These are phyloP conservation scores for Niveomyces coronatus DNA, from an alignment of 2,329 filamentous ascomycete species.

Conservation along the genomic window DNA sequence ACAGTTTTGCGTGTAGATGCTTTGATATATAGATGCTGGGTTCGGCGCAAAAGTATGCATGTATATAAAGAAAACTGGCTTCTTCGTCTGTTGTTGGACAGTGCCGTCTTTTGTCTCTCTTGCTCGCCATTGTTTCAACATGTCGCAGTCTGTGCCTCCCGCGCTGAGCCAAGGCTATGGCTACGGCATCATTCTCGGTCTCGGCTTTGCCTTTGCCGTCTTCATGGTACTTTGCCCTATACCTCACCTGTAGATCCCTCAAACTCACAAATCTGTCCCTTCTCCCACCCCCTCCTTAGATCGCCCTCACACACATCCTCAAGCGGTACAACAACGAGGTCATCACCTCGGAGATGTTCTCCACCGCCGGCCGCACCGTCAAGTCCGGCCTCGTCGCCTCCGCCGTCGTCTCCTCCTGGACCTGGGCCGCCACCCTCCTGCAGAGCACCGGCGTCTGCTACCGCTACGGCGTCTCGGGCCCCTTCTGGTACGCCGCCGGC, in stretches of 20 bases:
- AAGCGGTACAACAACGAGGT: constrained; percentile 55
- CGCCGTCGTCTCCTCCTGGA: constrained; percentile 89
- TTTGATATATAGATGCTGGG: too few relatives aligned
- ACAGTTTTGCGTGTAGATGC: too few relatives aligned
- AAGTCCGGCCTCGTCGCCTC: constrained; percentile 82
- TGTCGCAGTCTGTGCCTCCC: constrained; percentile 12
- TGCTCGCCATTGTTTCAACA: too few relatives aligned
- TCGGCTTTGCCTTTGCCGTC: constrained; percentile 64
- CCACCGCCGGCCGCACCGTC: constrained; percentile 75
- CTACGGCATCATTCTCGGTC: constrained; percentile 67
- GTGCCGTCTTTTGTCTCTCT: too few relatives aligned
- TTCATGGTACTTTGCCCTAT: constrained; percentile 53
- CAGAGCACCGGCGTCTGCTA: constrained; percentile 78
- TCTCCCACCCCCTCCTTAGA: too few relatives aligned
- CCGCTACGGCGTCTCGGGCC: constrained; percentile 57
- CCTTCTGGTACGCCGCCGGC: constrained; percentile 52
- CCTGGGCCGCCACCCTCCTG: constrained; percentile 77
- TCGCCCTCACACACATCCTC: constrained; percentile 59
- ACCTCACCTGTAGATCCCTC: too few relatives aligned
- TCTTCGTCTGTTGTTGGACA: too few relatives aligned
- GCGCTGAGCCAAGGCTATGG: constrained; percentile 53
- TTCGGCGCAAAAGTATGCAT: too few relatives aligned
- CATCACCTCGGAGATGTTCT: constrained; percentile 90
- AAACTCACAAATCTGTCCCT: not conserved
- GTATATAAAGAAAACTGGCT: too few relatives aligned